Evolutionary conservation across 108 stramenopile species (phyloP), one percentile per base, ranked within the genome.

Genomic region (Nannochloropsis salina): DNA sequence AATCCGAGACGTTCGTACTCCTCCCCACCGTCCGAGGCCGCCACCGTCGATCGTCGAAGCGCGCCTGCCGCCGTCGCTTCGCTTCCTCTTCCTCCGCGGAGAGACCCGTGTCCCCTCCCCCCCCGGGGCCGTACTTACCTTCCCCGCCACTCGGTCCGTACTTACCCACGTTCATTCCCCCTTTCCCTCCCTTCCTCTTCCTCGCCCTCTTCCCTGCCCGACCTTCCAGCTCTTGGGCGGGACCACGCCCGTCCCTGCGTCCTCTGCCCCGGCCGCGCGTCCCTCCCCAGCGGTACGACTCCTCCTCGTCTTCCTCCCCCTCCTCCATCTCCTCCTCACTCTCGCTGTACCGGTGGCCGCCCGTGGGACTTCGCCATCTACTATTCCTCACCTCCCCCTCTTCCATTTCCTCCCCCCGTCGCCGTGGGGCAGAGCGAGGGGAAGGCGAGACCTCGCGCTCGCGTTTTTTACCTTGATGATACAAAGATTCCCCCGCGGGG

Each of bases 21-120:
- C 41, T 42, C 84, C 83, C 42, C 83, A 88, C 45, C 87, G 83
- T 80, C 83, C 80, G 18, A 74, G 84, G 45, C 87, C 80, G 43
- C 51, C 82, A 47, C 44, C 84, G 74, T 45, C 79, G 83, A n/a
- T 88, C 74, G 43, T 88, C 84, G 42, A 45, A 21, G 20, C 45
- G 83, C 43, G 87, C 80, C 45, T 84, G 80, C 40, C 45, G 47
- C 41, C 83, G 80, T 43, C 83, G 15, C 43, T 44, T 6, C 83
- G 82, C 44, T 45, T 84, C 20, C 80, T 83, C 84, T 84, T 84
- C 45, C 44, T 43, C 80, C 44, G 20, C 45, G 42, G 41, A 41
- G 42, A 6, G 12, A 20, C 8, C 43, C 6, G 80, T 12, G 9
- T 12, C 47, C 12, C 47, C 47, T 51, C 47, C 47, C 12, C 47